Conservation (phyloP, 2,329 filamentous ascomycete species). For the Exophiala sp. region DNA sequence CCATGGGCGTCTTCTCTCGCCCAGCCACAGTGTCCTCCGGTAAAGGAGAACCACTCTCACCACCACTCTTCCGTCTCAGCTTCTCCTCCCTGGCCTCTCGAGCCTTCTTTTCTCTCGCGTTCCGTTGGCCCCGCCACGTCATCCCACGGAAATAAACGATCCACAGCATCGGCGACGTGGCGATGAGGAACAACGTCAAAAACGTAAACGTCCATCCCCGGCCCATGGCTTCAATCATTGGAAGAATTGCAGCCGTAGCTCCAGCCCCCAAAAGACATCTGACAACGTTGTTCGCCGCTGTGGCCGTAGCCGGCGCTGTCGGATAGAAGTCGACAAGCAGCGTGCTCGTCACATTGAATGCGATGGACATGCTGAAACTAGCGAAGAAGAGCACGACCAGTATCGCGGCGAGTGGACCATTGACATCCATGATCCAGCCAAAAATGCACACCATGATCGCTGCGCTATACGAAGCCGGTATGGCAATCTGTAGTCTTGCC, state of each 20-base stretch:
- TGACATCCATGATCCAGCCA: constrained; percentile 38
- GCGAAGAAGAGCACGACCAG: constrained; percentile 38
- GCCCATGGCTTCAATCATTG: constrained; percentile 47
- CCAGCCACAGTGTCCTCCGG: neutral
- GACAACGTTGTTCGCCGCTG: constrained; percentile 52
- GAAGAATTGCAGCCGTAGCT: constrained; percentile 50
- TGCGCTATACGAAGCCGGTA: constrained; percentile 33
- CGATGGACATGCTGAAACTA: constrained; percentile 38
- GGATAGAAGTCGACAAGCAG: constrained; percentile 52
- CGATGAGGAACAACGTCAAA: constrained; percentile 36
- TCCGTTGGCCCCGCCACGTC: constrained; percentile 30
- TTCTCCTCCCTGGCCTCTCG: constrained; percentile 21
- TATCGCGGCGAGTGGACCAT: constrained; percentile 33
- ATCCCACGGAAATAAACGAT: constrained; percentile 30
- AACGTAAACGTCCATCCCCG: constrained; percentile 46
- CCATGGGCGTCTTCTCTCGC: constrained; percentile 7
- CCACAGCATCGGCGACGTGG: constrained; percentile 34
- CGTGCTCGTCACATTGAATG: constrained; percentile 45
- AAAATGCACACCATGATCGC: constrained; percentile 33
- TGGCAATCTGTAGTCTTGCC: constrained; percentile 34
- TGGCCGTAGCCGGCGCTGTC: constrained; percentile 49
- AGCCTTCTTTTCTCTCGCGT: constrained; percentile 13
- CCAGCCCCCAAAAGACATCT: constrained; percentile 53
- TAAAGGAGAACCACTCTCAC: constrained; percentile 2
- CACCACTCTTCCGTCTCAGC: neutral